A percentile compares a stretch with the other conserved stretches of the same genome.
Evolutionary conservation across 495 filamentous ascomycete species (phyloP).

Genomic region (Cairneyella variabilis): DNA sequence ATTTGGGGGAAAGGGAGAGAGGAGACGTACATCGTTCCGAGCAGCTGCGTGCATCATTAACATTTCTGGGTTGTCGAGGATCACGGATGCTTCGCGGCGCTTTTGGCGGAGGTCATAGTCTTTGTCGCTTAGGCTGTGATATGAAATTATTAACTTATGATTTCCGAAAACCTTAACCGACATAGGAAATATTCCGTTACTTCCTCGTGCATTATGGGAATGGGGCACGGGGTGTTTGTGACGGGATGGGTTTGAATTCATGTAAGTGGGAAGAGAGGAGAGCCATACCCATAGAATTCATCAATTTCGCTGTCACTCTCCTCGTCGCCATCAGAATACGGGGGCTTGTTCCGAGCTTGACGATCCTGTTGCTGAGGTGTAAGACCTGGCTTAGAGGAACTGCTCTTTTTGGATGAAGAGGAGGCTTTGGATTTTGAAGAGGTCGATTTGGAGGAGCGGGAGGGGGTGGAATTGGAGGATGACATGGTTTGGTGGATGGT

Average conservation of each 20-base stretch:
- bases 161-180: no score
- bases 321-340: constrained; percentile 27
- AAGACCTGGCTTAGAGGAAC: not conserved
- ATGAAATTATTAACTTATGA: no score
- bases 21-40: constrained; percentile 37
- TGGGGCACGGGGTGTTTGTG: no score
- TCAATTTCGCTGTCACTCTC: not conserved
- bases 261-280: not conserved
- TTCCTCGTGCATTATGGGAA: no score
- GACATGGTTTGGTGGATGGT: constrained; percentile 9
- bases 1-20: constrained; percentile 2
- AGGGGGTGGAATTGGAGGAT: constrained; percentile 12
- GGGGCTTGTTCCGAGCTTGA: constrained; percentile 51
- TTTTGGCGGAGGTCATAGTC: constrained; percentile 26
- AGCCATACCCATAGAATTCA: constrained; percentile 5
- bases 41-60: constrained; percentile 50
- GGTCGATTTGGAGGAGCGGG: not conserved
- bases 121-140: no score
- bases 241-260: no score
- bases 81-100: constrained; percentile 38
- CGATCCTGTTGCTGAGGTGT: constrained; percentile 43
- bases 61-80: constrained; percentile 46
- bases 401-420: not conserved
- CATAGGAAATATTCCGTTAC: no score
- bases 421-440: constrained; percentile 1